Evolutionary conservation across 352 stramenopile species (phyloP).

Genomic region (Phytophthora lateralis): DNA sequence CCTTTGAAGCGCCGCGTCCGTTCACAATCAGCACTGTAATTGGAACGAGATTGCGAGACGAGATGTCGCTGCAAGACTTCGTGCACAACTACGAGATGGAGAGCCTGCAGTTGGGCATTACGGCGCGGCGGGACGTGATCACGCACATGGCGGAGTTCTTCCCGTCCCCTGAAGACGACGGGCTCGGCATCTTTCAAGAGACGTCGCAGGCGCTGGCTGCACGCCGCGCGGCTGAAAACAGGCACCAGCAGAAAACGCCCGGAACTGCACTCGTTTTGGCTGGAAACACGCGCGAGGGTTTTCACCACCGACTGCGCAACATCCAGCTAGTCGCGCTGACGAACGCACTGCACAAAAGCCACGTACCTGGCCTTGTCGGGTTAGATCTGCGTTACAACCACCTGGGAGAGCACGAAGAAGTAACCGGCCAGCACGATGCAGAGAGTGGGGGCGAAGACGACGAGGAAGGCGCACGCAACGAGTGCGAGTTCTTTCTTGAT

Average conservation of each 20-base stretch:
- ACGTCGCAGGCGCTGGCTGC: constrained; percentile 56
- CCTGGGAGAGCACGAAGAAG: constrained; percentile 46
- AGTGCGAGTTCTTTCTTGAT: constrained; percentile 55
- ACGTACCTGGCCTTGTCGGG: constrained; percentile 42
- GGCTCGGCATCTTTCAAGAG: constrained; percentile 42
- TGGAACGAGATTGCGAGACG: not conserved
- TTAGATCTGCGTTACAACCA: constrained; percentile 65
- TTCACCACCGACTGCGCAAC: constrained; percentile 67
- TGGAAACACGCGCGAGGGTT: constrained; percentile 62
- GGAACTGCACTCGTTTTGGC: constrained; percentile 41
- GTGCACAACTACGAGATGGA: constrained; percentile 80
- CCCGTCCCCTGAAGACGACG: constrained; percentile 35
- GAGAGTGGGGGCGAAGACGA: constrained; percentile 24
- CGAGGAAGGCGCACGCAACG: constrained; percentile 26
- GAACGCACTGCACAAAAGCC: constrained; percentile 54
- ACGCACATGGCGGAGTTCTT: constrained; percentile 56
- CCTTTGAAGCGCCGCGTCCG: constrained; percentile 28
- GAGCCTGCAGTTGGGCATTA: constrained; percentile 70
- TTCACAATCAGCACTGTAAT: constrained; percentile 11
- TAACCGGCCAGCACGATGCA: constrained; percentile 18
- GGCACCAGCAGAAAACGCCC: constrained; percentile 10
- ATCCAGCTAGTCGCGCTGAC: constrained; percentile 67
- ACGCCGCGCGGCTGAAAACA: constrained; percentile 31
- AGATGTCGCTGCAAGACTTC: constrained; percentile 73
- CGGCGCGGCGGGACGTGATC: constrained; percentile 59